Conservation (phyloP, 768 basidiomycete genomes). For the Hirschioporus abietinus region DNA sequence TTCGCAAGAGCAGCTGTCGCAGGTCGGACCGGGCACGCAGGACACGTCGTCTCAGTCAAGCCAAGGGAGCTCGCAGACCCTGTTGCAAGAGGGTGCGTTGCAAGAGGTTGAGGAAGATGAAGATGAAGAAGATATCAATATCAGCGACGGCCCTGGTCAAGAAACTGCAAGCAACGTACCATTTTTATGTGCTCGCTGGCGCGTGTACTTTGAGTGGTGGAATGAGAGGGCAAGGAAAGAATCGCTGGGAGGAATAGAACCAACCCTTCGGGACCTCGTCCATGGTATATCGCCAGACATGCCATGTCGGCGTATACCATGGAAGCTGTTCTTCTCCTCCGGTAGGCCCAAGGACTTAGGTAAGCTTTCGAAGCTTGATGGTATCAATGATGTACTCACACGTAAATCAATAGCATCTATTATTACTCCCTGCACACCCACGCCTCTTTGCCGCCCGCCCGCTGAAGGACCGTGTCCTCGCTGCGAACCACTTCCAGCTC, state of each 20-base stretch:
- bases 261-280: not conserved
- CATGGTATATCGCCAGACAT: not conserved
- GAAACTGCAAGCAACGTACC: not conserved
- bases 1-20: not conserved
- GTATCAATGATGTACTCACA: not conserved
- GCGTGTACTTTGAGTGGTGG: not conserved
- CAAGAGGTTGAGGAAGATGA: not conserved
- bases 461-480: not conserved
- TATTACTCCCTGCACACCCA: not conserved
- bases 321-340: conserved; percentile 17
- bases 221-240: not conserved
- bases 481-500: not conserved
- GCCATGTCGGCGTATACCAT: conserved; percentile 17
- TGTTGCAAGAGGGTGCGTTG: no score
- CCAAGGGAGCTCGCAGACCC: not conserved
- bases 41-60: conserved; percentile 14
- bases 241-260: conserved; percentile 3
- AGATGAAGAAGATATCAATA: conserved; percentile 4
- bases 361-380: not conserved
- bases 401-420: not conserved
- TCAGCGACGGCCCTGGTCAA: not conserved
- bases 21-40: conserved; percentile 15
- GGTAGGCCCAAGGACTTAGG: not conserved
- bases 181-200: not conserved
- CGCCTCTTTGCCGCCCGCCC: not conserved